phyloP scores from a whole-genome alignment of 164 flowering plant genomes.

The Buxus sempervirens region DNA sequence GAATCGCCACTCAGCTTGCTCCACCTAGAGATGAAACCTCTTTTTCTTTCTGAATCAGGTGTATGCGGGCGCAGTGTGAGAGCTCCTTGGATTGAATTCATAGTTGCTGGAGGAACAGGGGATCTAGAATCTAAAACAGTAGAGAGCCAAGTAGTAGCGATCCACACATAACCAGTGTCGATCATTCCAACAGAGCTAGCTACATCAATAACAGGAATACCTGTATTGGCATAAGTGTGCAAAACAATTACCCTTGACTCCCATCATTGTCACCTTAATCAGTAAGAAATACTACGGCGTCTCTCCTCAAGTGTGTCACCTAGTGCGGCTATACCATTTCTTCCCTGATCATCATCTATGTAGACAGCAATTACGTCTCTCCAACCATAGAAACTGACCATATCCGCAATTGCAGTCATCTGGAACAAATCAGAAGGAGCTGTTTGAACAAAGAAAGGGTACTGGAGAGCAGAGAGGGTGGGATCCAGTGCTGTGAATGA shows the following conservation, averaged over 20 bases:
- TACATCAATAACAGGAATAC: conserved; percentile 35
- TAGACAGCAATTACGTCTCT: conserved; percentile 43
- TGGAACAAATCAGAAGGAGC: conserved; percentile 59
- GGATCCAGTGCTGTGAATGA: conserved; percentile 75
- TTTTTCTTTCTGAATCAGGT: conserved; percentile 42
- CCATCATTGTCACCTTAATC: conserved; percentile 37
- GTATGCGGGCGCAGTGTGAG: conserved; percentile 56
- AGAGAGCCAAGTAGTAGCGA: conserved; percentile 49
- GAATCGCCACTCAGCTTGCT: conserved; percentile 41
- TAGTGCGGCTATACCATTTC: conserved; percentile 43
- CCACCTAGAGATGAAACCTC: conserved; percentile 44
- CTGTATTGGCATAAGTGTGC: conserved; percentile 31
- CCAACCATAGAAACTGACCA: conserved; percentile 49
- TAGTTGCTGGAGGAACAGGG: conserved; percentile 17
- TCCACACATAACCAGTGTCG: conserved; percentile 54
- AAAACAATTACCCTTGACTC: conserved; percentile 49
- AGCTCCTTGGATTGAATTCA: conserved; percentile 44
- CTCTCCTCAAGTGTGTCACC: conserved; percentile 45
- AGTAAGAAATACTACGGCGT: conserved; percentile 45
- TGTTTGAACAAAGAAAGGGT: conserved; percentile 62
- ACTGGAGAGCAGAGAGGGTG: conserved; percentile 53
- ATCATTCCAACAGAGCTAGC: conserved; percentile 51
- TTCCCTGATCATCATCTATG: conserved; percentile 52
- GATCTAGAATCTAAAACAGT: conserved; percentile 40
- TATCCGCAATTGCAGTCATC: conserved; percentile 63